Evolutionary conservation across 768 basidiomycete genomes (phyloP).

Genomic region (Hericium alpestre): DNA sequence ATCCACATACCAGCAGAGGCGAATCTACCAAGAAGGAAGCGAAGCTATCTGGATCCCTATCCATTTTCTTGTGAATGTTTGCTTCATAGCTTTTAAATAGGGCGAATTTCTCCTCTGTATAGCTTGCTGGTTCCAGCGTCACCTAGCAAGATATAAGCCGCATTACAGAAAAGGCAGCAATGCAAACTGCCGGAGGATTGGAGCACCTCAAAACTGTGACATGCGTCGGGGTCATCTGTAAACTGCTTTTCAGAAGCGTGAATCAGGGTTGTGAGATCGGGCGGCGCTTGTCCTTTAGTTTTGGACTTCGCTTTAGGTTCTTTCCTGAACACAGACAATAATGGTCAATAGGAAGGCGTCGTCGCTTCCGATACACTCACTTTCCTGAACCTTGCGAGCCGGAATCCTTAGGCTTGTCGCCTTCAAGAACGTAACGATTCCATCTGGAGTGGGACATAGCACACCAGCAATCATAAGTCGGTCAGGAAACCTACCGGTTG

Average conservation of each 20-base stretch:
- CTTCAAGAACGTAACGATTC: slow-evolving; percentile 55
- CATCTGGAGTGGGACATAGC: slow-evolving; percentile 34
- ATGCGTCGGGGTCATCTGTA: slow-evolving; percentile 13
- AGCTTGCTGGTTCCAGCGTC: slow-evolving; percentile 65
- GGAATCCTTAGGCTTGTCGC: slow-evolving; percentile 15
- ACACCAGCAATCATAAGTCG: not conserved
- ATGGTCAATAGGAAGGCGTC: not conserved
- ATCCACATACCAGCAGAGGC: slow-evolving; percentile 51
- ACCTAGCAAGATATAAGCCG: slow-evolving; percentile 34
- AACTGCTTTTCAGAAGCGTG: not conserved
- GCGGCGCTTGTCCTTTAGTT: too few relatives aligned
- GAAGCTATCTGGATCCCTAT: slow-evolving; percentile 44
- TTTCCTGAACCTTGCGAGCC: slow-evolving; percentile 13
- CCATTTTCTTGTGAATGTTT: slow-evolving; percentile 62
- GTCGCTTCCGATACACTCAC: not conserved
- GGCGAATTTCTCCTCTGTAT: slow-evolving; percentile 68
- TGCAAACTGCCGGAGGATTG: not conserved
- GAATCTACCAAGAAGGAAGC: slow-evolving; percentile 68
- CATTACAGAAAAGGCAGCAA: not conserved
- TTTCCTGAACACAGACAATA: too few relatives aligned
- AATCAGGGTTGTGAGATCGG: not conserved
- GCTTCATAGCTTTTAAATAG: slow-evolving; percentile 72
- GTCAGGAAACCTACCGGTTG: slow-evolving; percentile 34
- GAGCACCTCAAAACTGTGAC: slow-evolving; percentile 55
- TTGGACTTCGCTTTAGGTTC: too few relatives aligned